These are phyloP conservation scores for Amaranthus cruentus DNA, from an alignment of 148 eudicot species.

Conservation along the genomic window DNA sequence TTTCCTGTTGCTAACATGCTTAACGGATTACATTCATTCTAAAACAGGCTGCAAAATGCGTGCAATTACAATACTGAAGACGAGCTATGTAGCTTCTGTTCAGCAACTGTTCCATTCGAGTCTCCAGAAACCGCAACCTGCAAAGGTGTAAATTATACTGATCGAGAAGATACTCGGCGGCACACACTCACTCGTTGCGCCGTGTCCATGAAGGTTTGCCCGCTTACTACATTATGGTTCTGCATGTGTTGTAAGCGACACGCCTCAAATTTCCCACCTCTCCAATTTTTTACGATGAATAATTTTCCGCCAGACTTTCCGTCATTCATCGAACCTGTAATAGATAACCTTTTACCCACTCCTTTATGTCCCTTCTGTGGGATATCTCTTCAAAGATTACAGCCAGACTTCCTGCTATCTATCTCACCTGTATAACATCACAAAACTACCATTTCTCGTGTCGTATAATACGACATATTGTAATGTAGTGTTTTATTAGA, in stretches of 20 bases:
- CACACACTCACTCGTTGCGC: conserved; percentile 69
- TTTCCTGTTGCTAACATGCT: not conserved
- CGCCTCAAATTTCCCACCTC: conserved; percentile 51
- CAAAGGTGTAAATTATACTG: conserved; percentile 26
- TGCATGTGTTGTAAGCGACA: conserved; percentile 71
- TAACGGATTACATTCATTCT: conserved; percentile 10
- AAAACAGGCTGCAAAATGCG: conserved; percentile 29
- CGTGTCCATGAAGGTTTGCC: conserved; percentile 70
- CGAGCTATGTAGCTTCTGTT: conserved; percentile 65
- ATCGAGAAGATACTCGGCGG: conserved; percentile 27
- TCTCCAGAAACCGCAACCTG: conserved; percentile 62
- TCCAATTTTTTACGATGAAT: conserved; percentile 41
- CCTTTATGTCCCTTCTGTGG: conserved; percentile 92
- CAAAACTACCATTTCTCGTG: not conserved
- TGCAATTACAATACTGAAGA: conserved; percentile 39
- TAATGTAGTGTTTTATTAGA: too few species aligned
- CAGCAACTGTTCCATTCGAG: conserved; percentile 60
- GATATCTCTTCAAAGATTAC: conserved; percentile 68
- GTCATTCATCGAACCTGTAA: conserved; percentile 19
- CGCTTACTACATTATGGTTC: conserved; percentile 65
- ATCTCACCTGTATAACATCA: conserved; percentile 40
- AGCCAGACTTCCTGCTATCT: conserved; percentile 68
- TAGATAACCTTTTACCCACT: conserved; percentile 20
- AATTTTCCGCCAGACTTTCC: conserved; percentile 36
- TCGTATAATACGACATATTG: too few species aligned